Evolutionary conservation across 108 stramenopile species (phyloP), one percentile per base, ranked within the genome.

Genomic region (Mayamaea pseudoterrestris): DNA sequence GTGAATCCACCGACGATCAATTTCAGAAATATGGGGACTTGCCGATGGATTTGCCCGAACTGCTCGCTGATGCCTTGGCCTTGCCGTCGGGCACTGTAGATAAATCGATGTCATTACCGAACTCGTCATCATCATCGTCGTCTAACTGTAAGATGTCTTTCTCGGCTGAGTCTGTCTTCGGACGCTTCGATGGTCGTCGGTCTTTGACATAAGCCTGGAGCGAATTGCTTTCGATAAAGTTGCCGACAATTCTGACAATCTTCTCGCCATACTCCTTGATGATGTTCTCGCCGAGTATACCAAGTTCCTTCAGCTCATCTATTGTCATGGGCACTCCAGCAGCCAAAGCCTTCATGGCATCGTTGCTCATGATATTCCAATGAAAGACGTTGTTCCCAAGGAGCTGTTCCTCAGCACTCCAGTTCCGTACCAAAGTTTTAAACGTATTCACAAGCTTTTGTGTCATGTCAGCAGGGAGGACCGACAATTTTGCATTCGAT

Each of bases 371-470:
- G 41, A 92, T 92, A 51, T 90, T 69, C 89, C 89, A 90, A 52
- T 82, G 86, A 20, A 62, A 78, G 6, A 86, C 71, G 35, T 67
- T 73, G 24, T 83, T 77, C 3, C 80, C 79, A 24, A 68, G 74
- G 67, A 81, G 67, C 44, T 72, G 73, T 56, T 90, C 89, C 69
- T 90, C 89, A 12, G 71, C 74, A 1, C 83, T 78, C 81, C 83
- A 85, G 51, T 78, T 80, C 0, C 24, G 28, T 6, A 73, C 66
- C 35, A 90, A 60, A 40, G 58, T 76, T 55, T 83, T 83, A 39
- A 90, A 76, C n/a, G 52, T 43, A 16, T 63, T 53, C 14, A 48
- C 49, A 20, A 90, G 60, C 7, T 53, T 62, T 30, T 63, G 47
- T 11, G 78, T 83, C 16, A 68, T 60, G 7, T 78, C 53, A 28